phyloP scores from a whole-genome alignment of 1,284 basidiomycete genomes.

The Malassezia globosa region DNA sequence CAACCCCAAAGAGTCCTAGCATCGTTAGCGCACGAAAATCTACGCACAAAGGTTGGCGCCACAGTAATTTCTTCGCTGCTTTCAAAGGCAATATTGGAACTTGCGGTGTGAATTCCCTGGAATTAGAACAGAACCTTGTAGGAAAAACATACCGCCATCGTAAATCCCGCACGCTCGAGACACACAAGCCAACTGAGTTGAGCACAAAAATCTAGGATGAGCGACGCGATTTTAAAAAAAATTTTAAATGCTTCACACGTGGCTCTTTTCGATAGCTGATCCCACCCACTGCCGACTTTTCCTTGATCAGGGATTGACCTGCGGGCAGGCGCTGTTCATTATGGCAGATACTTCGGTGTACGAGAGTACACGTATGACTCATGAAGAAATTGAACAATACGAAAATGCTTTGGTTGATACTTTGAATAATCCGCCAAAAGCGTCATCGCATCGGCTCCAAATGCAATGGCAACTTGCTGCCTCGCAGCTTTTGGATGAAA shows the following conservation, averaged over 20 bases:
- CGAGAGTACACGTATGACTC: conserved; percentile 80
- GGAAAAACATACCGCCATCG: conserved; percentile 16
- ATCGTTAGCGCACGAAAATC: conserved; percentile 50
- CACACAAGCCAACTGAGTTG: no score
- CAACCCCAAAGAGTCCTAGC: conserved; percentile 83
- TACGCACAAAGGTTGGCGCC: conserved; percentile 44
- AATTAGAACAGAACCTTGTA: no score
- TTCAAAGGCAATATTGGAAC: conserved; percentile 75
- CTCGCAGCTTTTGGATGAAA: conserved; percentile 69
- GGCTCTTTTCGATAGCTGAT: no score
- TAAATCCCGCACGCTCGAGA: no score
- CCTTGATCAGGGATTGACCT: no score
- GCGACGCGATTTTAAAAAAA: no score
- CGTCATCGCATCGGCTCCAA: conserved; percentile 9
- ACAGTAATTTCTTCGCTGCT: conserved; percentile 84
- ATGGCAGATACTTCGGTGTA: conserved; percentile 62
- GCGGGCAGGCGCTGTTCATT: no score
- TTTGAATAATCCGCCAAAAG: conserved; percentile 45
- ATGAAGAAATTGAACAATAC: conserved; percentile 88
- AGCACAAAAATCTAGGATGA: no score
- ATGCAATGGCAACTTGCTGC: conserved; percentile 48
- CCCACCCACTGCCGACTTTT: no score
- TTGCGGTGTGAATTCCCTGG: conserved; percentile 45
- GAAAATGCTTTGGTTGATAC: conserved; percentile 54
- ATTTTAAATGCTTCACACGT: no score